These are phyloP conservation scores for Tylopilus vinaceipallidus DNA, from an alignment of 768 basidiomycete species.

Conservation along the genomic window DNA sequence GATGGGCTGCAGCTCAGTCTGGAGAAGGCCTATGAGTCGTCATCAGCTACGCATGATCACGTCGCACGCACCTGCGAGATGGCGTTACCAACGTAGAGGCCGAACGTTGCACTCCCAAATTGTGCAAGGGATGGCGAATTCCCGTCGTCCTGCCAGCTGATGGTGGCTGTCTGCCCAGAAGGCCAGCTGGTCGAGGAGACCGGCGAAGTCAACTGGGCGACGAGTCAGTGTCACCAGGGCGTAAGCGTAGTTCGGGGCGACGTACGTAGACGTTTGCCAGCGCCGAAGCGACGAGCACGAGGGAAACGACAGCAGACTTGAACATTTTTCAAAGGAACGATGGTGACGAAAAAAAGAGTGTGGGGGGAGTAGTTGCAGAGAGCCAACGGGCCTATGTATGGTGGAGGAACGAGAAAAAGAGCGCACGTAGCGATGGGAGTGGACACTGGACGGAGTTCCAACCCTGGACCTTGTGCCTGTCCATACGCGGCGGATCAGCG, in stretches of 20 bases:
- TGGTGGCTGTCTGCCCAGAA: constrained; percentile 47
- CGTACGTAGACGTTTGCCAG: constrained; percentile 58
- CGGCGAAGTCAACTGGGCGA: constrained; percentile 56
- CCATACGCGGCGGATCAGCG: too few species aligned
- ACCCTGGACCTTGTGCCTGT: constrained; percentile 10
- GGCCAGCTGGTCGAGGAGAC: constrained; percentile 42
- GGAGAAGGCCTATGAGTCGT: too few species aligned
- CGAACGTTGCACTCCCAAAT: constrained; percentile 52
- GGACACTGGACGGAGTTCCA: constrained; percentile 31
- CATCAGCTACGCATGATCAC: too few species aligned
- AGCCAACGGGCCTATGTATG: background rate
- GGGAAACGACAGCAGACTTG: constrained; percentile 43
- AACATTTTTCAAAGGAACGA: constrained; percentile 45
- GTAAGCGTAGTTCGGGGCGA: constrained; percentile 11
- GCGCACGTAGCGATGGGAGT: background rate
- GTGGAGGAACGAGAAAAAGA: background rate
- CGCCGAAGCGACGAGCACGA: constrained; percentile 52
- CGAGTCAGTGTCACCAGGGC: background rate
- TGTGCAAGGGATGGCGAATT: constrained; percentile 43
- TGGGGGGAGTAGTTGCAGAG: constrained; percentile 14
- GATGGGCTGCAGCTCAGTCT: constrained; percentile 61
- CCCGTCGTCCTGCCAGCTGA: constrained; percentile 62
- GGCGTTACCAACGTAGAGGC: constrained; percentile 63
- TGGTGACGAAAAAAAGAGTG: constrained; percentile 23
- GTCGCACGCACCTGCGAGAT: constrained; percentile 69